Conservation (phyloP, 345 rosid species). For the Erodium maritimum region DNA sequence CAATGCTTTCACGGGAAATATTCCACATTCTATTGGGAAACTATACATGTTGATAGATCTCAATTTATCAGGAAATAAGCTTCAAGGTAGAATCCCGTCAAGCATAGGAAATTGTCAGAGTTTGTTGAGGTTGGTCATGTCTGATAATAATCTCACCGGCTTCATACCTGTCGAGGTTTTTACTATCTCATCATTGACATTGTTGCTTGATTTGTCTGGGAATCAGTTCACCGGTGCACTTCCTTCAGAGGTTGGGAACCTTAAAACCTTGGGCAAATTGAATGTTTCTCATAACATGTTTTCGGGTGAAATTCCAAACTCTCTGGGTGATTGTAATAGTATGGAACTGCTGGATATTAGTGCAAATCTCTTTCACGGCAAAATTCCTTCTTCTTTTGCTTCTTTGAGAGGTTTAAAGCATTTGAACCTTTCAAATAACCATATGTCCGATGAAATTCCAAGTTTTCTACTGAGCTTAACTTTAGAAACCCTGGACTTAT, state of each 20-base stretch:
- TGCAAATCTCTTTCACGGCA: conserved; percentile 5
- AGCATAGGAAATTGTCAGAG: conserved; percentile 6
- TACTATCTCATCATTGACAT: conserved; percentile 7
- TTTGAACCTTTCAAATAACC: neutral
- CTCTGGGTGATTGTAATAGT: neutral
- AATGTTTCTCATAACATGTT: conserved; percentile 6
- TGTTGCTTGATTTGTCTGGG: conserved; percentile 4
- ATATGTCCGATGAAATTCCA: conserved; percentile 5
- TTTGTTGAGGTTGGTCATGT: neutral
- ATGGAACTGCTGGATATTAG: conserved; percentile 4
- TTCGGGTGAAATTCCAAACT: neutral
- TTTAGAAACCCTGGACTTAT: conserved; percentile 5
- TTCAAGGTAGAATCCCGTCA: conserved; percentile 11
- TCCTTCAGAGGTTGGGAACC: conserved; percentile 5
- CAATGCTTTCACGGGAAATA: conserved; percentile 1
- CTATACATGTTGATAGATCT: neutral
- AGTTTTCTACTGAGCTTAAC: conserved; percentile 3
- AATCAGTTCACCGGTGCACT: conserved; percentile 13
- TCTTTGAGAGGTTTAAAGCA: neutral
- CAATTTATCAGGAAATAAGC: conserved; percentile 1
- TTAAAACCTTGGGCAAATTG: neutral
- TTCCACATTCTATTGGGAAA: conserved; percentile 9
- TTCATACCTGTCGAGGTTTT: conserved; percentile 9
- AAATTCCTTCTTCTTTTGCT: conserved; percentile 1
- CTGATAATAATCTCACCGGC: conserved; percentile 5